Evolutionary conservation across 78 protist genomes (phyloP), one percentile per base, ranked within the genome.

Genomic region (Dictyostelium capitatum): DNA sequence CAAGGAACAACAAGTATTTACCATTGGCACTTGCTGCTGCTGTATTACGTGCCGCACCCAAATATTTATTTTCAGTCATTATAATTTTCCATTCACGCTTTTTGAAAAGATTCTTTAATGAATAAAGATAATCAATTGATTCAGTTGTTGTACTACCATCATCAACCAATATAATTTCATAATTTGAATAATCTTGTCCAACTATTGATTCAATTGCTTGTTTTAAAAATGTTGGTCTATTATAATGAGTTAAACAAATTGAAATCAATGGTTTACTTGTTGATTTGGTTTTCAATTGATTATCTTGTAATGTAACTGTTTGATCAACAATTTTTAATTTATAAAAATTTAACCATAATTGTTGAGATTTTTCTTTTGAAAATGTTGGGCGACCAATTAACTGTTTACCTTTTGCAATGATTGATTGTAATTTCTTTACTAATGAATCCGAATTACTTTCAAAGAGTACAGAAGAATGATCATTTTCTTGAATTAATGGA

Each of bases 11-110:
- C 2, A 87, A 6, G 15, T 77, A 87, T 50, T 77, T 57, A 6
- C 93, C 93, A 19, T 53, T 51, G 9, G 93, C 83, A 48, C 43
- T 79, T 15, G 62, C 23, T 4, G 75, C 75, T 19, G 93, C 93
- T 14, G 93, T 77, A 47, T 87, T 87, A 57, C 93, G 67, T n/a
- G 93, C 93, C 20, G 93, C 93, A 64, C 93, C 93, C n/a, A 87
- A 62, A 65, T 87, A 87, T 32, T 82, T 77, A 77, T 87, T 87
- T n/a, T 82, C 20, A 20, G 93, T 87, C 51, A 41, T 57, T 4
- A 87, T 87, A 12, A 87, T 23, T 57, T 77, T 74, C 83, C 83
- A 77, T 15, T 28, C 30, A 7, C 23, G 14, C 3, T 54, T 14
- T 50, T 59, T 87, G 56, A 87, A 87, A 12, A 47, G 11, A 10